These are phyloP conservation scores for Colletotrichum aenigma DNA, from an alignment of 2,329 filamentous ascomycete species.

Conservation along the genomic window DNA sequence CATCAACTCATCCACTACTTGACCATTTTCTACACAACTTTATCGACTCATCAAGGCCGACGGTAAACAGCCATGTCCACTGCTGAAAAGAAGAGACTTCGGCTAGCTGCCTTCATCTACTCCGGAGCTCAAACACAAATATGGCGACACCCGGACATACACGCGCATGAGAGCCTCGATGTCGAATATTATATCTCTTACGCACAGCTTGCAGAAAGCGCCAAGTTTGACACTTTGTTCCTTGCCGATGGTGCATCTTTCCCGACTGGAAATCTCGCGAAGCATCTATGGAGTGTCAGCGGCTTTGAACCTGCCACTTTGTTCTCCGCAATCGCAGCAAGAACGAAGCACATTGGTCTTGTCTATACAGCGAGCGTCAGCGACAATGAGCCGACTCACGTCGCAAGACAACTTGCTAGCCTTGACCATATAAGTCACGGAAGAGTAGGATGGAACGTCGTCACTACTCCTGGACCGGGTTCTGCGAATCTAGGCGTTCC, in stretches of 20 bases:
- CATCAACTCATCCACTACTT: neutral
- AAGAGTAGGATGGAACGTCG: neutral
- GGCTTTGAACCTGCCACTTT: neutral
- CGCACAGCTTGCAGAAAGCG: constrained; percentile 10
- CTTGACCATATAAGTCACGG: neutral
- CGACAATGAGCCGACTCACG: neutral
- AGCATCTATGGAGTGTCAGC: neutral
- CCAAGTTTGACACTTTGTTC: constrained; percentile 5
- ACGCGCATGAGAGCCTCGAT: constrained; percentile 13
- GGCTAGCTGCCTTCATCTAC: constrained; percentile 11
- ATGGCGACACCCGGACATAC: constrained; percentile 6
- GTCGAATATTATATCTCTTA: constrained; percentile 14
- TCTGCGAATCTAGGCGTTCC: neutral
- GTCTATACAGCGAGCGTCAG: constrained; percentile 1
- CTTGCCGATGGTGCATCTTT: constrained; percentile 3
- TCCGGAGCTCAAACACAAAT: constrained; percentile 2
- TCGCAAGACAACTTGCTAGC: neutral
- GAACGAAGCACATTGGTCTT: neutral
- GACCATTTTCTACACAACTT: neutral
- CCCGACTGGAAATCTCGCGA: neutral
- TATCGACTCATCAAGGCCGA: neutral
- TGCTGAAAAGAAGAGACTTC: neutral
- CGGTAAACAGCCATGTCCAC: neutral
- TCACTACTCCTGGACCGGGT: neutral
- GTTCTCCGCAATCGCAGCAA: neutral